phyloP scores from a whole-genome alignment of 164 flowering plant genomes.

The Akebia trifoliata region DNA sequence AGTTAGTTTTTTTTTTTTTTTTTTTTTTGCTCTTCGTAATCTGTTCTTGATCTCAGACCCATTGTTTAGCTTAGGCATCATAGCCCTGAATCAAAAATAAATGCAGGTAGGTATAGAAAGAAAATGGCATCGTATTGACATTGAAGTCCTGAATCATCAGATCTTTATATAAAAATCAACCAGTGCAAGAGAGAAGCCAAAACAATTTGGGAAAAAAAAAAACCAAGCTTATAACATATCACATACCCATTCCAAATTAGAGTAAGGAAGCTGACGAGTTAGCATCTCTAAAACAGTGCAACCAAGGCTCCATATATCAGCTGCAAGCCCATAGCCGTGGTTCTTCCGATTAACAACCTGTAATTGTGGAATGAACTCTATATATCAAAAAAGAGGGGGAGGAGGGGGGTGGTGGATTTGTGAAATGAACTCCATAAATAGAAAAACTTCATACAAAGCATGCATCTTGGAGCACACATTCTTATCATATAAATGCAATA shows the following conservation, averaged over 20 bases:
- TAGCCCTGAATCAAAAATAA: no score
- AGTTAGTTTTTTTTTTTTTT: no score
- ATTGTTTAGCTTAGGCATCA: no score
- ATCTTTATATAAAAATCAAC: background rate
- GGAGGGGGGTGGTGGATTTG: no score
- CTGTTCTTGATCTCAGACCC: no score
- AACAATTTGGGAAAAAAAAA: background rate
- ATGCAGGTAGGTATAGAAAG: background rate
- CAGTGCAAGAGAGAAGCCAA: background rate
- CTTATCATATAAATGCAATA: background rate
- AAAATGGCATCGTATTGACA: background rate
- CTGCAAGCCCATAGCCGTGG: slow-evolving; percentile 80
- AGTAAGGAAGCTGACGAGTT: slow-evolving; percentile 67
- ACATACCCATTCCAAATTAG: slow-evolving; percentile 71
- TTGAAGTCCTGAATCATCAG: background rate
- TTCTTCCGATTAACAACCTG: slow-evolving; percentile 71
- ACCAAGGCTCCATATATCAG: slow-evolving; percentile 99
- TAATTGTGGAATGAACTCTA: slow-evolving; percentile 7
- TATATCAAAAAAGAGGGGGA: no score
- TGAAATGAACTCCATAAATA: no score
- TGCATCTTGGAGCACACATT: background rate
- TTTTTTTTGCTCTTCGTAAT: no score
- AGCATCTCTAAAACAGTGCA: slow-evolving; percentile 97
- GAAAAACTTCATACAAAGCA: background rate
- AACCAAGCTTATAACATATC: background rate